Percentiles rank a stretch among this genome's conserved stretches.
Evolutionary conservation across 2,329 filamentous ascomycete species (phyloP).

Genomic region (Elsinoe batatas): DNA sequence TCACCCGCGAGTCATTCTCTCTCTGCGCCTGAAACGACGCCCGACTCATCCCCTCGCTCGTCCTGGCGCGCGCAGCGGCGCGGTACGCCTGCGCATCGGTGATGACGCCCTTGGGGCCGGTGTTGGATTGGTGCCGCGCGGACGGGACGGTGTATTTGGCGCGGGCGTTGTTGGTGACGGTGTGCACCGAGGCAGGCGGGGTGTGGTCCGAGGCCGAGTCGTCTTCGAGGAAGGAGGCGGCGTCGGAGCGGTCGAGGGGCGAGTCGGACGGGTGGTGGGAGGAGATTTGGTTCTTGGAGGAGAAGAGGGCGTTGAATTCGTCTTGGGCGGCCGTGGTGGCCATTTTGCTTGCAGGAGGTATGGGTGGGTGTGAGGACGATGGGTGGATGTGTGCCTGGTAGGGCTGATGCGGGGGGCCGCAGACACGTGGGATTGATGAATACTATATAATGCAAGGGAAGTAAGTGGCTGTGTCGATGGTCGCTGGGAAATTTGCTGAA

Average conservation of each 20-base stretch:
- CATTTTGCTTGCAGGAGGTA: conserved; percentile 12
- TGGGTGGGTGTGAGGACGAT: not conserved
- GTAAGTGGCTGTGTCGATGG: not conserved
- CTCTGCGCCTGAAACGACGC: conserved; percentile 5
- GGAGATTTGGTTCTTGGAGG: conserved; percentile 35
- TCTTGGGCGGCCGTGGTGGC: conserved; percentile 33
- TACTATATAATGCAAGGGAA: not conserved
- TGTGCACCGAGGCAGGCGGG: conserved; percentile 26
- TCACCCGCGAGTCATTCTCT: not conserved
- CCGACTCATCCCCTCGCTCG: not conserved
- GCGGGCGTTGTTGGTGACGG: conserved; percentile 33
- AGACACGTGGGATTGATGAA: conserved; percentile 7
- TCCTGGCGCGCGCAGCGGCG: conserved; percentile 9
- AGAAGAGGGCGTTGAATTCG: conserved; percentile 43
- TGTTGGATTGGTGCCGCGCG: conserved; percentile 59
- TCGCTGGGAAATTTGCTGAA: not conserved
- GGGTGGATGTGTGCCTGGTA: conserved; percentile 6
- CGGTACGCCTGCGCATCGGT: conserved; percentile 69
- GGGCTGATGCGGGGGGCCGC: conserved; percentile 2
- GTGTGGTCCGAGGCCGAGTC: conserved; percentile 25
- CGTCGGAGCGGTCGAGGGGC: conserved; percentile 32
- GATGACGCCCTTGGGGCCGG: conserved; percentile 79
- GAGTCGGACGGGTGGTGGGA: conserved; percentile 40
- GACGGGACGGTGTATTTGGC: conserved; percentile 43
- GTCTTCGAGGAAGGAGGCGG: conserved; percentile 28